Percentiles rank a stretch among this genome's conserved stretches.
These are phyloP conservation scores for Trichoderma breve DNA, from an alignment of 2,329 filamentous ascomycete species.

Conservation along the genomic window DNA sequence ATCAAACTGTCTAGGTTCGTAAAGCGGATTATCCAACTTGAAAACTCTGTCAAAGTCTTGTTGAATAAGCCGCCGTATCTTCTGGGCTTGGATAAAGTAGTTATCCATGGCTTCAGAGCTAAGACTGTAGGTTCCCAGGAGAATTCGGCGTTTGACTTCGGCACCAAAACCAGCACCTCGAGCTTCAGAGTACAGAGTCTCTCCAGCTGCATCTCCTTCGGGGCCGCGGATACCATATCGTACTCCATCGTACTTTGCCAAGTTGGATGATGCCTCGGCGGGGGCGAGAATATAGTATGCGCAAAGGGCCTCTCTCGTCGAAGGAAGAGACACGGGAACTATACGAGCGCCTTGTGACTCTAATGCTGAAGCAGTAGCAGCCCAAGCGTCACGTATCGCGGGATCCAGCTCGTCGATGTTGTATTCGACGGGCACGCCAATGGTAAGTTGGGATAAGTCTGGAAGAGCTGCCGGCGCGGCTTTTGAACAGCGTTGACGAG, in stretches of 20 bases:
- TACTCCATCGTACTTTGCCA: conserved; percentile 96
- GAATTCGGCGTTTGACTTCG: conserved; percentile 82
- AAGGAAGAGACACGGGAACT: conserved; percentile 74
- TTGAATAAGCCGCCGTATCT: conserved; percentile 78
- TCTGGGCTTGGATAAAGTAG: conserved; percentile 93
- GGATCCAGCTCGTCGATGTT: conserved; percentile 79
- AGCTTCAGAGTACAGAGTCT: conserved; percentile 73
- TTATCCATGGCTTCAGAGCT: conserved; percentile 91
- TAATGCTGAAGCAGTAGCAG: conserved; percentile 57
- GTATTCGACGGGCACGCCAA: conserved; percentile 71
- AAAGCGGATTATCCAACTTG: conserved; percentile 64
- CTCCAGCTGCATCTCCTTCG: conserved; percentile 53
- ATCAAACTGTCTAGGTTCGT: conserved; percentile 52
- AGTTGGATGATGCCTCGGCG: conserved; percentile 91
- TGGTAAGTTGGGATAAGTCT: conserved; percentile 39
- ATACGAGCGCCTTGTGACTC: conserved; percentile 66
- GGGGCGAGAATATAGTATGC: conserved; percentile 96
- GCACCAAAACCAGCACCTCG: conserved; percentile 73
- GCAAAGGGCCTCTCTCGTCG: conserved; percentile 80
- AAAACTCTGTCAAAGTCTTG: conserved; percentile 84
- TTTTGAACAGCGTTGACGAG: conserved; percentile 50
- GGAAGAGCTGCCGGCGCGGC: conserved; percentile 27
- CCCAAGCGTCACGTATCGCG: conserved; percentile 68
- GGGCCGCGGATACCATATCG: conserved; percentile 70
- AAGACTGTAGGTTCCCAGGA: conserved; percentile 86